Conservation (phyloP, 192 early-diverging fungal genomes). For the Coemansia sp. region DNA sequence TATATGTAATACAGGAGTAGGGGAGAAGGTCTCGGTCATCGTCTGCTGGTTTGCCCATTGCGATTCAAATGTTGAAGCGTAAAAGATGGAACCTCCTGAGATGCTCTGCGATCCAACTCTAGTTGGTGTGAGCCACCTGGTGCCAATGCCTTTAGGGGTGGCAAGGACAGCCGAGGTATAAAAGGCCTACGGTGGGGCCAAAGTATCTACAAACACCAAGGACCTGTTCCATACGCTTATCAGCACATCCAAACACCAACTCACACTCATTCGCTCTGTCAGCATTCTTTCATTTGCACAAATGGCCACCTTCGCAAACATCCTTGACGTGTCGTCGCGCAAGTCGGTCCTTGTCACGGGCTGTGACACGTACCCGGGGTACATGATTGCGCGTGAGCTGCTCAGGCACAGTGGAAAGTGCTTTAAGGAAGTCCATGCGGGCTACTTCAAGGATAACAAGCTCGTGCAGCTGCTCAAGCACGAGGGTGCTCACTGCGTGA, state of each 20-base stretch:
- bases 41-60: background rate
- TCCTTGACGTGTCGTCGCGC: constrained; percentile 19
- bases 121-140: background rate
- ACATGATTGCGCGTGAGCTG: constrained; percentile 23
- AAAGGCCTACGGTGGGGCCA: background rate
- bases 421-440: constrained; percentile 26
- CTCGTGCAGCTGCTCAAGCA: constrained; percentile 40
- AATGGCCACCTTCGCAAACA: constrained; percentile 37
- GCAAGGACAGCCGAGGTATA: background rate
- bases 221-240: background rate
- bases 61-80: no score
- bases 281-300: background rate
- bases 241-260: background rate
- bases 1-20: background rate
- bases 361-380: constrained; percentile 44
- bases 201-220: background rate
- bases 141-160: background rate
- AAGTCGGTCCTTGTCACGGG: constrained; percentile 41
- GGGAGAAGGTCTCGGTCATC: background rate
- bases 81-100: background rate
- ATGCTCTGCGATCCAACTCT: background rate
- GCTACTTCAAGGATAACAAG: constrained; percentile 30
- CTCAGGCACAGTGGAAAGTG: constrained; percentile 29
- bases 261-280: background rate
- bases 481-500: constrained; percentile 23